Evolutionary conservation across 1,284 basidiomycete species (phyloP).

Genomic region (Ceraceosorus guamensis): DNA sequence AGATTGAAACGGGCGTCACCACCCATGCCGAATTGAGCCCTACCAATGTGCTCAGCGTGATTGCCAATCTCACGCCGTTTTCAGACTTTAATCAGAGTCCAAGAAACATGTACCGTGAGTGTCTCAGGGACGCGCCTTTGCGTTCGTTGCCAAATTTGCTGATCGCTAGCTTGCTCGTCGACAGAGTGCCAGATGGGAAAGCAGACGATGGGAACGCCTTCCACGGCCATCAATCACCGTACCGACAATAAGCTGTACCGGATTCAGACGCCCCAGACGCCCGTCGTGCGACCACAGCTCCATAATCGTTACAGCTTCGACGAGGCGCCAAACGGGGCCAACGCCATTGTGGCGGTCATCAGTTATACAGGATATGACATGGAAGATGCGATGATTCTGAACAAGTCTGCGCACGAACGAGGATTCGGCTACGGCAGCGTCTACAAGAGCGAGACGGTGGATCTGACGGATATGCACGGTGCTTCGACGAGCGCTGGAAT

Average conservation of each 20-base stretch:
- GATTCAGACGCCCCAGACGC: slow-evolving; percentile 88
- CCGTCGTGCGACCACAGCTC: slow-evolving; percentile 81
- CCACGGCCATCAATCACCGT: slow-evolving; percentile 77
- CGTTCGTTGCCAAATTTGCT: background rate
- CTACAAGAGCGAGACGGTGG: slow-evolving; percentile 89
- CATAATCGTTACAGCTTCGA: slow-evolving; percentile 99
- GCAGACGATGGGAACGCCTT: slow-evolving; percentile 98
- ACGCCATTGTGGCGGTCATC: slow-evolving; percentile 96
- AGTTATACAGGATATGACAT: slow-evolving; percentile 99
- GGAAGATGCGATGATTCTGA: slow-evolving; percentile 99
- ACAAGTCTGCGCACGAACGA: slow-evolving; percentile 96
- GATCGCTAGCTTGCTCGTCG: background rate
- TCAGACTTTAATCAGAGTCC: slow-evolving; percentile 86
- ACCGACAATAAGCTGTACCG: slow-evolving; percentile 99
- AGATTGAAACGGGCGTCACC: slow-evolving; percentile 73
- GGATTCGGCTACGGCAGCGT: slow-evolving; percentile 95
- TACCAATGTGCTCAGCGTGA: slow-evolving; percentile 82
- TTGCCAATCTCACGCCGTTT: slow-evolving; percentile 61
- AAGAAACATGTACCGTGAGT: slow-evolving; percentile 56
- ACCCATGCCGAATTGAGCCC: slow-evolving; percentile 85
- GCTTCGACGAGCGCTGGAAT: slow-evolving; percentile 51
- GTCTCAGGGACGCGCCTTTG: background rate
- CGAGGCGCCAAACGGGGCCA: slow-evolving; percentile 94
- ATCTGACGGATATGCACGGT: slow-evolving; percentile 73
- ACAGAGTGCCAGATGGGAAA: slow-evolving; percentile 90